Evolutionary conservation across 768 basidiomycete genomes (phyloP), one percentile per base, ranked within the genome.

Genomic region (Ramaria rubella): DNA sequence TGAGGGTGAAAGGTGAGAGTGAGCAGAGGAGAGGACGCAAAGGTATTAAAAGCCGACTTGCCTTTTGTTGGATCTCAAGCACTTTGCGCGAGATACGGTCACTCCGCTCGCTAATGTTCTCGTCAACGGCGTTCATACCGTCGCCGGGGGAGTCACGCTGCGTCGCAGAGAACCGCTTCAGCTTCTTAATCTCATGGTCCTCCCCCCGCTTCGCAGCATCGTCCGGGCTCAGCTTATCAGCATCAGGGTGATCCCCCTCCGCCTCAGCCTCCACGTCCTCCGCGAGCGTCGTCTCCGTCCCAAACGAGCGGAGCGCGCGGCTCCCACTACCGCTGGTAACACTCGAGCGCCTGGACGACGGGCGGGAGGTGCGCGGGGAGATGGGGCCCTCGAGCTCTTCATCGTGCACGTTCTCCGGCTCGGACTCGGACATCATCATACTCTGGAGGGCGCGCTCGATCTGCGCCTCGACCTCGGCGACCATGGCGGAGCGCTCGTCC

Each of bases 401-500:
- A 87, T 79, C 80, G 42, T n/a, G n/a, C n/a, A n/a, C n/a, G n/a
- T n/a, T n/a, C n/a, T 77, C 77, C 56, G 87, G 87, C 62, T 91
- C 89, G 17, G 86, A 89, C 53, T 88, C 87, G 50, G 58, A 90
- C 85, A 24, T 85, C 83, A 46, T 66, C 56, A 38, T 64, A 45
- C 89, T 93, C 91, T 24, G 87, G 87, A 93, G 76, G 0, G 91
- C 90, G 56, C 86, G 79, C 69, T 92, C 90, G 63, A 93, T 93
- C 73, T 93, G 90, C 26, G 87, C 87, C 66, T 93, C 90, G 23
- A 93, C 90, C 71, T 93, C 90, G n/a, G 88, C 89, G 40, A 93
- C 85, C 90, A 91, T 90, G 64, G 86, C 86, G 52, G 85, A 81
- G 60, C 90, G 87, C 71, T 88, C 91, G 64, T 81, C 73, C 67